phyloP scores from a whole-genome alignment of 2,329 filamentous ascomycete genomes.

The Zymoseptoria tritici region DNA sequence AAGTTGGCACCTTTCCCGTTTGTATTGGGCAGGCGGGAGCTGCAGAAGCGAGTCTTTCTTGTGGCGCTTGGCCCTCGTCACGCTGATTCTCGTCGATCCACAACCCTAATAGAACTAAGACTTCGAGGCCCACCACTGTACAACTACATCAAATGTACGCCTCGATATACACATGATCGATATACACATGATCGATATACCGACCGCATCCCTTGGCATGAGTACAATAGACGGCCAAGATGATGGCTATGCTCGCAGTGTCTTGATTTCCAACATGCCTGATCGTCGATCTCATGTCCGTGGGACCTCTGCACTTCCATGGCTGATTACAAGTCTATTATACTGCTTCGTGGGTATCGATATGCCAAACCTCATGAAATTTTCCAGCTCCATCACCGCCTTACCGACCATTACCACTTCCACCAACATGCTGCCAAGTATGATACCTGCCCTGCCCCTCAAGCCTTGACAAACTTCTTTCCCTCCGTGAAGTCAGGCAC shows the following conservation, averaged over 20 bases:
- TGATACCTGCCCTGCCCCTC: neutral
- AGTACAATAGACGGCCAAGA: neutral
- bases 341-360: neutral
- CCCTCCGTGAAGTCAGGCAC: conserved; percentile 23
- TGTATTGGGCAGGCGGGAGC: neutral
- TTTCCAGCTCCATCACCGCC: neutral
- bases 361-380: neutral
- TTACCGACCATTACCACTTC: neutral
- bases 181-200: neutral
- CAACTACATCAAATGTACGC: no score
- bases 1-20: neutral
- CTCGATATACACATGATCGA: no score
- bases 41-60: neutral
- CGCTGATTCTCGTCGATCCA: neutral
- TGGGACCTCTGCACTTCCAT: neutral
- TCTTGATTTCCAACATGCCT: neutral
- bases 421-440: neutral
- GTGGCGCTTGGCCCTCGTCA: neutral
- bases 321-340: neutral
- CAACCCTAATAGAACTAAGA: neutral
- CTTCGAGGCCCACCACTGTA: neutral
- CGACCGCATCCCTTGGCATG: neutral
- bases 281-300: neutral
- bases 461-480: conserved; percentile 24
- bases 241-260: neutral